A percentile compares a stretch with the other conserved stretches of the same genome.
phyloP scores from a whole-genome alignment of 345 rosid species.

The Syzygium grande region DNA sequence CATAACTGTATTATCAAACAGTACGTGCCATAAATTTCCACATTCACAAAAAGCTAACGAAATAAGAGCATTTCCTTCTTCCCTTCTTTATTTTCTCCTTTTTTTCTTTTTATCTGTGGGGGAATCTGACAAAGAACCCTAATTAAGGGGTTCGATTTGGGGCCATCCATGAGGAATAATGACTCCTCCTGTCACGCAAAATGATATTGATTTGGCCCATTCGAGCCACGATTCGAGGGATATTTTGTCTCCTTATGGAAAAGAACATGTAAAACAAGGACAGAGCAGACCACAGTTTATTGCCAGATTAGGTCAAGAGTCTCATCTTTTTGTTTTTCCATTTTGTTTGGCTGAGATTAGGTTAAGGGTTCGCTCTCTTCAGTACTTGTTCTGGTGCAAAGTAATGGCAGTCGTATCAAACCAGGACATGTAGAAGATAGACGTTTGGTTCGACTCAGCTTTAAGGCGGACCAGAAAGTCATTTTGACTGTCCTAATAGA shows the following conservation, averaged over 20 bases:
- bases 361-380: neutral
- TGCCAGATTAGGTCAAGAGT: neutral
- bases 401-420: neutral
- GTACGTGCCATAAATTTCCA: neutral
- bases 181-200: neutral
- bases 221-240: neutral
- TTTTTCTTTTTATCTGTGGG: neutral
- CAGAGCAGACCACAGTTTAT: neutral
- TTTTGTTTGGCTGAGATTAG: neutral
- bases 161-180: neutral
- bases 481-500: neutral
- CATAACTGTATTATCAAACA: neutral
- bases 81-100: fast-evolving
- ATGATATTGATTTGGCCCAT: neutral
- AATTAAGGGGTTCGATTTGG: neutral
- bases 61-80: neutral
- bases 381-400: neutral
- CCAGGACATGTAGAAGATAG: neutral
- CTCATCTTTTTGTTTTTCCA: neutral
- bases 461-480: neutral
- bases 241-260: neutral
- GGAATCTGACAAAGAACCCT: neutral
- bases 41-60: neutral
- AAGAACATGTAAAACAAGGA: neutral
- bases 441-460: neutral